A percentile compares a stretch with the other conserved stretches of the same genome.
These are phyloP conservation scores for Tuctoria greenei DNA, from an alignment of 176 grass and related monocot species.

Conservation along the genomic window DNA sequence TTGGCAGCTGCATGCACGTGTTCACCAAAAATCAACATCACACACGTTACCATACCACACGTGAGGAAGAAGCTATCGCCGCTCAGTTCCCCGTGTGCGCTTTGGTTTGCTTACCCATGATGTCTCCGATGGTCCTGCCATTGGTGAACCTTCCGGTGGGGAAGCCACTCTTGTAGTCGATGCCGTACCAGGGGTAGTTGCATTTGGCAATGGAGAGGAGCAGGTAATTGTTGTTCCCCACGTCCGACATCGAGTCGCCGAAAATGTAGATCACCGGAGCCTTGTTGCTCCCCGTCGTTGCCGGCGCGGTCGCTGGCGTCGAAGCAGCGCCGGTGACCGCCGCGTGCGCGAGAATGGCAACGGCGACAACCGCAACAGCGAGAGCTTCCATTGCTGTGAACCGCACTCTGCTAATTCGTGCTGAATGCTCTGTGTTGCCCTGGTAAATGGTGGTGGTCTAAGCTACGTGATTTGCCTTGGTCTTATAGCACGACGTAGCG, in stretches of 20 bases:
- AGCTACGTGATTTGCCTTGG: not conserved
- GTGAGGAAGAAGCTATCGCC: not conserved
- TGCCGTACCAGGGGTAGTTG: slow-evolving; percentile 89
- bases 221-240: slow-evolving; percentile 95
- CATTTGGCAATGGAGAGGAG: slow-evolving; percentile 76
- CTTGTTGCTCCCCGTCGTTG: not conserved
- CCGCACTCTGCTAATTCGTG: not conserved
- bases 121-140: slow-evolving; percentile 88
- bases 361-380: not conserved
- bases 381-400: slow-evolving; percentile 54
- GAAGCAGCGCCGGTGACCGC: not conserved
- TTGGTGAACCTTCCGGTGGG: slow-evolving; percentile 94
- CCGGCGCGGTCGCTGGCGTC: not conserved
- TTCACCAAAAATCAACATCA: not conserved
- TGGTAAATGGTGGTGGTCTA: not conserved
- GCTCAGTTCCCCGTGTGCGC: not conserved
- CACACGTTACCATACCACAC: not conserved
- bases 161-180: slow-evolving; percentile 57
- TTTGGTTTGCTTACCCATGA: slow-evolving; percentile 60
- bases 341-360: slow-evolving; percentile 29
- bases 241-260: slow-evolving; percentile 93
- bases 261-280: slow-evolving; percentile 69
- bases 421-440: not conserved
- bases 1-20: slow-evolving; percentile 64
- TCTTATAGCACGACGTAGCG: slow-evolving; percentile 31